Evolutionary conservation across 148 eudicot genomes (phyloP).

Genomic region (Rheum nobile): DNA sequence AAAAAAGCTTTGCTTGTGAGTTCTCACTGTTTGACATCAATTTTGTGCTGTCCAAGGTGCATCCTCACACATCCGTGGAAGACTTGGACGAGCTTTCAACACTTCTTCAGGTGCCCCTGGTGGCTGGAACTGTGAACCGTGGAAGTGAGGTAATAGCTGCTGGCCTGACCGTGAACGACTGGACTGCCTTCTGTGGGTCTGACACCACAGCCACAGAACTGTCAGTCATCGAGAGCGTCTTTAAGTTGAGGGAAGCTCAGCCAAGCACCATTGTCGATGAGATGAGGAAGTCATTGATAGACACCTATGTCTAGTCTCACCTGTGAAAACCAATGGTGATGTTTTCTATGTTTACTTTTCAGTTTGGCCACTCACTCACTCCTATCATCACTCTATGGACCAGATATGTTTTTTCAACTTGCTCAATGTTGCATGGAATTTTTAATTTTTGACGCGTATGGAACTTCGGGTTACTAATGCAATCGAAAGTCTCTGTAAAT

Average conservation of each 20-base stretch:
- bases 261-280: constrained; percentile 40
- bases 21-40: no score
- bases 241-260: constrained; percentile 83
- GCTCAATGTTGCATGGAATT: no score
- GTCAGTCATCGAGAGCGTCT: constrained; percentile 79
- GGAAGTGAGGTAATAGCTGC: constrained; percentile 88
- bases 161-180: constrained; percentile 77
- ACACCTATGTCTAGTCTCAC: constrained; percentile 38
- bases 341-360: no score
- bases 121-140: constrained; percentile 91
- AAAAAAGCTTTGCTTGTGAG: no score
- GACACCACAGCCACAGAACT: constrained; percentile 90
- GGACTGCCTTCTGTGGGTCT: constrained; percentile 88
- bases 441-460: no score
- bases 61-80: constrained; percentile 88
- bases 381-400: no score
- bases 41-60: constrained; percentile 31
- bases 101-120: constrained; percentile 88
- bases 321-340: no score
- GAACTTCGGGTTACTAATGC: no score
- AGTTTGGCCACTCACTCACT: no score
- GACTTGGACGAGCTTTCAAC: constrained; percentile 90
- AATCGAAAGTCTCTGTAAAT: no score
- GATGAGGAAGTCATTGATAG: constrained; percentile 83
- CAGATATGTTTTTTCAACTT: no score